A percentile compares a stretch with the other conserved stretches of the same genome.
These are phyloP conservation scores for Pisolithus sp. DNA, from an alignment of 768 basidiomycete species.

Conservation along the genomic window DNA sequence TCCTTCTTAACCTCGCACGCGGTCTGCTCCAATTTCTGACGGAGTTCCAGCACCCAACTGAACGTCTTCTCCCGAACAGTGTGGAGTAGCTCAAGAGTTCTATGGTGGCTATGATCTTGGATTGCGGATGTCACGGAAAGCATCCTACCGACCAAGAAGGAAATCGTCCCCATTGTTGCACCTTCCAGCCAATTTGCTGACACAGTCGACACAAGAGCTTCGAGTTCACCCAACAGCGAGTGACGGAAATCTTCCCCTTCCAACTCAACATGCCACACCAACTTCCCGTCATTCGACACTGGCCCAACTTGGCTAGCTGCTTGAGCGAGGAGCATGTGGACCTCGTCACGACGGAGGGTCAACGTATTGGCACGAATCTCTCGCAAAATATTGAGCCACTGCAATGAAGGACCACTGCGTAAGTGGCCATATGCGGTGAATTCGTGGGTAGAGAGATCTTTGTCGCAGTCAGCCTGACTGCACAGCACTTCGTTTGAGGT, in stretches of 20 bases:
- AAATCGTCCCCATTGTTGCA: conserved; percentile 21
- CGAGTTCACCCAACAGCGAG: conserved; percentile 27
- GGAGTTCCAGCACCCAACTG: conserved; percentile 28
- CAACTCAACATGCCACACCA: conserved; percentile 30
- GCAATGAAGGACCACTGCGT: conserved; percentile 33
- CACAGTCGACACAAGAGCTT: conserved; percentile 24
- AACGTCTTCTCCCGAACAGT: conserved; percentile 22
- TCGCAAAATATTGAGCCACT: conserved; percentile 41
- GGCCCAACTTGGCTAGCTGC: conserved; percentile 30
- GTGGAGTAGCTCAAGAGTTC: conserved; percentile 19
- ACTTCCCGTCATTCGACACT: neutral
- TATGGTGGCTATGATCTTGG: too few relatives aligned
- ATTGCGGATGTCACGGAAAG: neutral
- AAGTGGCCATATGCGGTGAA: conserved; percentile 33
- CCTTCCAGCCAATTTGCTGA: conserved; percentile 32
- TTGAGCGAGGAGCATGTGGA: conserved; percentile 34
- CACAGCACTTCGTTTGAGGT: conserved; percentile 20
- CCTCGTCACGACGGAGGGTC: conserved; percentile 30
- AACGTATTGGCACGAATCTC: conserved; percentile 31
- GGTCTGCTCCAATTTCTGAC: conserved; percentile 9
- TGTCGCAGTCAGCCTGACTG: conserved; percentile 31
- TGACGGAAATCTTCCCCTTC: conserved; percentile 22
- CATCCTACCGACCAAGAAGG: conserved; percentile 17
- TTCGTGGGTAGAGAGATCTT: conserved; percentile 34
- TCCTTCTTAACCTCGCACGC: neutral